Base-by-base conservation (phyloP, 495 filamentous ascomycete species). In the Tuber aestivum region DNA sequence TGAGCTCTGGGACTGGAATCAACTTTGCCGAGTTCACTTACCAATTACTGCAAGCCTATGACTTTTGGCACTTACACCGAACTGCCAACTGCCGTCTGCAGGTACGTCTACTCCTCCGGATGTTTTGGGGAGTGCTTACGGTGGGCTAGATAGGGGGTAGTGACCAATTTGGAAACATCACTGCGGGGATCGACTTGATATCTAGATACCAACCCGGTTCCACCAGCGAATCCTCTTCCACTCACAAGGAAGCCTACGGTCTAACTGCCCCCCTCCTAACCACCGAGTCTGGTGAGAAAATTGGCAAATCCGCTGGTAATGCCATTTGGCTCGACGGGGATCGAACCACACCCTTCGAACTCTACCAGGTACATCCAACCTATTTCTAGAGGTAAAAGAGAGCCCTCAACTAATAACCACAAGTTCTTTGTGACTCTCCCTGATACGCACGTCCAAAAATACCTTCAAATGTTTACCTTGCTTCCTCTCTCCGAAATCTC, bases 121-220 rank as follows among this genome's bases (percentile, higher is more conserved):
- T 18, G 21, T 10, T 42, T 71, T n/a, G 12, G 0, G 7, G 23
- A 21, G 41, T 69, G 18, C 40, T 75, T 38, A 81, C 35, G 27
- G 18, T 41, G 23, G 87, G 95, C 79, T 92, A 99, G 83, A 94
- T 99, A 65, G 95, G 95, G 72, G 95, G 95, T 68, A 91, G 93
- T 41, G 95, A 99, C 83, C 95, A 99, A 84, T 99, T 90, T 83
- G 95, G 95, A 76, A 99, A 99, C 83, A 97, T 99, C 77, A 87
- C 96, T 9, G 90, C 94, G 61, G 95, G 95, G 37, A 92, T 97
- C 82, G 92, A 97, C 56, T 88, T 92, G 3, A 86, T 98, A 77
- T 71, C 72, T 18, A 73, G 80, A 75, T 75, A 75, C 38, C 74
- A 75, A 8, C 68, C 37, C 37, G 27, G 32, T 23, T 40, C 70